Conservation (phyloP, 1,139 yeast species). For the Zygosaccharomyces pseudobailii region DNA sequence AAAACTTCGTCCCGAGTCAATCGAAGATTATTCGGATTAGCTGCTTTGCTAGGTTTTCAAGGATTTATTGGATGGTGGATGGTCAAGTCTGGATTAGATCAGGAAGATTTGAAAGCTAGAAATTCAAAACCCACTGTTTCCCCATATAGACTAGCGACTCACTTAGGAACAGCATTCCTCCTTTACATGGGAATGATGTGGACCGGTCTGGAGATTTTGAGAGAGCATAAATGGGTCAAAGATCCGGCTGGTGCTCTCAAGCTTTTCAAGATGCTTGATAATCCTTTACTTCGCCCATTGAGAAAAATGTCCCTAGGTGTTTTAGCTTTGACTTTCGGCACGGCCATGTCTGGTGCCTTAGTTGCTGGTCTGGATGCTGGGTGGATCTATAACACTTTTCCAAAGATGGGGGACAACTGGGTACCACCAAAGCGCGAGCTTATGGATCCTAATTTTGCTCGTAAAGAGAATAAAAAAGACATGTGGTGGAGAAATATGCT, state of each 20-base stretch:
- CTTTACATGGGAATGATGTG: conserved; percentile 85
- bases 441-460: conserved; percentile 67
- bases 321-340: conserved; percentile 65
- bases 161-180: conserved; percentile 87
- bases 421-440: conserved; percentile 71
- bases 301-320: conserved; percentile 53
- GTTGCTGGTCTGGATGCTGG: conserved; percentile 99
- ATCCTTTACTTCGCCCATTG: conserved; percentile 54
- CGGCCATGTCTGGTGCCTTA: conserved; percentile 96
- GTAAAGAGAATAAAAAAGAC: conserved; percentile 65
- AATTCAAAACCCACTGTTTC: conserved; percentile 92
- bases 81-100: conserved; percentile 94
- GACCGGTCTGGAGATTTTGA: conserved; percentile 79
- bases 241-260: conserved; percentile 52
- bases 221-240: conserved; percentile 66
- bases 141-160: conserved; percentile 90
- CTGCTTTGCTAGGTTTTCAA: conserved; percentile 80
- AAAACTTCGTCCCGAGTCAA: conserved; percentile 69
- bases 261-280: conserved; percentile 48
- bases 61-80: conserved; percentile 99
- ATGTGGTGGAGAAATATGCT: conserved; percentile 86
- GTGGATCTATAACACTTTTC: conserved; percentile 90
- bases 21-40: conserved; percentile 61
- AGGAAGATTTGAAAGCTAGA: conserved; percentile 70
- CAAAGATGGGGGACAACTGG: conserved; percentile 83